phyloP scores from a whole-genome alignment of 352 stramenopile species.

The Hyaloperonospora arabidopsidis region DNA sequence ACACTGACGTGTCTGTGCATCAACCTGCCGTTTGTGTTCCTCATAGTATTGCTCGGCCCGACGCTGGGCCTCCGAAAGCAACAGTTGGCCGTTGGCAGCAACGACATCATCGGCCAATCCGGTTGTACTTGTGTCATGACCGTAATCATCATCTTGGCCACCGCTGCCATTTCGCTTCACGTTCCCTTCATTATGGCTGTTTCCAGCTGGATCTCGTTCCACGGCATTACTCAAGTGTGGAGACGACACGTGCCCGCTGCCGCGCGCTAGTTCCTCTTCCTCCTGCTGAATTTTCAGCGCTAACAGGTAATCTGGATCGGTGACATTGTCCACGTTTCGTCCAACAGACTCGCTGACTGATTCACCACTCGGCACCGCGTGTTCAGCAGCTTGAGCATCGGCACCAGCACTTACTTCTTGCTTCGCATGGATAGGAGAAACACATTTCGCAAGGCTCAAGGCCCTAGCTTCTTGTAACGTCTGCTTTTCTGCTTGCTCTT shows the following conservation, averaged over 20 bases:
- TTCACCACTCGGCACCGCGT: conserved; percentile 9
- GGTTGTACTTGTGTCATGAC: conserved; percentile 19
- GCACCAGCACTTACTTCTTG: conserved; percentile 1
- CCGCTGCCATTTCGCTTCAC: conserved; percentile 16
- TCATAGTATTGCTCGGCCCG: conserved; percentile 65
- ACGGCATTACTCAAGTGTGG: conserved; percentile 10
- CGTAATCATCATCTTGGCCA: conserved; percentile 8
- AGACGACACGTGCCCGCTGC: conserved; percentile 21
- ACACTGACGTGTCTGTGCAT: conserved; percentile 32
- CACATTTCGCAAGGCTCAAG: conserved; percentile 11
- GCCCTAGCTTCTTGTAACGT: conserved; percentile 16
- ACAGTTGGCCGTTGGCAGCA: conserved; percentile 38
- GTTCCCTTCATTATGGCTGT: conserved; percentile 2
- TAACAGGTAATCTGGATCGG: conserved; percentile 61
- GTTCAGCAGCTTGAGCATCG: conserved; percentile 13
- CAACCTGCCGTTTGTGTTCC: conserved; percentile 51
- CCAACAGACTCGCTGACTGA: conserved; percentile 12
- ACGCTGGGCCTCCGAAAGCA: conserved; percentile 58
- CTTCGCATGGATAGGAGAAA: not conserved
- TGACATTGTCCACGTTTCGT: conserved; percentile 8
- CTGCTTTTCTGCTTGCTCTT: conserved; percentile 20
- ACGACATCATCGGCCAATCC: conserved; percentile 37
- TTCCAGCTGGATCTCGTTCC: not conserved
- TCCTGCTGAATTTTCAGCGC: conserved; percentile 71
- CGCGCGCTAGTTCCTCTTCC: conserved; percentile 43